Evolutionary conservation across 176 grass and related monocot species (phyloP).

Genomic region (Canna indica): DNA sequence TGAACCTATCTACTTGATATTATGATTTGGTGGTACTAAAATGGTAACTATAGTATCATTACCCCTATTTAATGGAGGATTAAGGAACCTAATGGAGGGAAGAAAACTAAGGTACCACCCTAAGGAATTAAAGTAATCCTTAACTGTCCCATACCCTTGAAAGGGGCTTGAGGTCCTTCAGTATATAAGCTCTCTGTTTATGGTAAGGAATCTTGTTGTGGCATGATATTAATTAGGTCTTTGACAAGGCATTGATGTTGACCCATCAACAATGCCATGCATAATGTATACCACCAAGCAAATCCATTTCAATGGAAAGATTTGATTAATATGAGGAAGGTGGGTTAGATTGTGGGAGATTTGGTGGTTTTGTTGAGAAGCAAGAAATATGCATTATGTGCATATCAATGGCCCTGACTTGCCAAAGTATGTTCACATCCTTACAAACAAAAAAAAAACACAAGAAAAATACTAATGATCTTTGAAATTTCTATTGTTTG

Average conservation of each 20-base stretch:
- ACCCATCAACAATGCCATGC: conserved; percentile 35
- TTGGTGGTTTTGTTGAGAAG: conserved; percentile 22
- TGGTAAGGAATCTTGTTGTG: conserved; percentile 24
- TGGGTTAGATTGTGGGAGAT: background rate
- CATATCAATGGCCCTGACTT: background rate
- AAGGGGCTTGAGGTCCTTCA: background rate
- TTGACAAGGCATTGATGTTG: conserved; percentile 54
- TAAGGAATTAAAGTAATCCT: background rate
- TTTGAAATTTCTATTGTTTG: background rate
- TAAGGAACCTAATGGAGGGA: background rate
- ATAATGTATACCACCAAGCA: conserved; percentile 1
- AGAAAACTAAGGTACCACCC: background rate
- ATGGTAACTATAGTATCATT: background rate
- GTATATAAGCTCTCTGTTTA: conserved; percentile 5
- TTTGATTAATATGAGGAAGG: background rate
- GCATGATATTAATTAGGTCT: conserved; percentile 49
- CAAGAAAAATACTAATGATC: background rate
- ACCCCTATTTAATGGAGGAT: background rate
- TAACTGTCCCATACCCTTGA: background rate
- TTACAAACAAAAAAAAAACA: background rate
- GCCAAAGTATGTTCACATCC: background rate
- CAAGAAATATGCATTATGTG: background rate
- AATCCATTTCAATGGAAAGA: conserved; percentile 22
- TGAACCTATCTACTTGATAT: background rate
- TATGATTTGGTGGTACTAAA: background rate